Evolutionary conservation across 805 yeast genomes (phyloP), one percentile per base, ranked within the genome.

Genomic region (Lachancea thermotolerans): DNA sequence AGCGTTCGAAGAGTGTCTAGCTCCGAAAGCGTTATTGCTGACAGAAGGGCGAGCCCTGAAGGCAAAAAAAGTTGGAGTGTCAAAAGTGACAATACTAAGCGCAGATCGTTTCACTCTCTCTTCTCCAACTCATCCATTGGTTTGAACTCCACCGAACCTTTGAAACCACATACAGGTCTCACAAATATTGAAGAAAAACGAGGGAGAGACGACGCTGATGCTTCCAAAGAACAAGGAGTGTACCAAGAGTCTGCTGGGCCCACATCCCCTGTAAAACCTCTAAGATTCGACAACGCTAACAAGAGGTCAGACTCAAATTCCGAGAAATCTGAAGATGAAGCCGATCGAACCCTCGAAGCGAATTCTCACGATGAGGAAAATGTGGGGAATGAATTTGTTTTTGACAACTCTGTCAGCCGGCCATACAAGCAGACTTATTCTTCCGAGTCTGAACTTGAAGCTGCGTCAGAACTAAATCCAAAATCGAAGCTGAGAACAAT

Each of bases 401-500:
- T 56, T 42, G 63, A 54, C 35, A 55, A 51, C 40, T 48, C 56
- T 2, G 39, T 47, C 3, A n/a, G 40, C 9, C 45, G 14, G 29
- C 49, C 53, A 17, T 51, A 53, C 31, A 47, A 49, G 34, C 57
- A 57, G 17, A 11, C 45, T 6, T 54, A 39, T 42, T 51, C 53
- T 2, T 37, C 35, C 11, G 35, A 40, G 9, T 34, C 36, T 30
- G 54, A 47, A 14, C 21, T 47, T 12, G 31, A 35, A 11, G 44
- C 39, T 25, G 39, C 18, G 14, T 30, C 12, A 14, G 44, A 40
- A 28, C 15, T 35, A 2, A 14, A 34, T 11, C 32, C 41, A 15
- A 21, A 28, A 16, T 30, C 17, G 21, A 45, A 52, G 28, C 47
- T 47, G 30, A 58, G 51, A 33, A 57, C 59, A n/a, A 52, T 70